A percentile compares a stretch with the other conserved stretches of the same genome.
These are phyloP conservation scores for Podila clonocystis DNA, from an alignment of 192 early-diverging fungal genomes.

Conservation along the genomic window DNA sequence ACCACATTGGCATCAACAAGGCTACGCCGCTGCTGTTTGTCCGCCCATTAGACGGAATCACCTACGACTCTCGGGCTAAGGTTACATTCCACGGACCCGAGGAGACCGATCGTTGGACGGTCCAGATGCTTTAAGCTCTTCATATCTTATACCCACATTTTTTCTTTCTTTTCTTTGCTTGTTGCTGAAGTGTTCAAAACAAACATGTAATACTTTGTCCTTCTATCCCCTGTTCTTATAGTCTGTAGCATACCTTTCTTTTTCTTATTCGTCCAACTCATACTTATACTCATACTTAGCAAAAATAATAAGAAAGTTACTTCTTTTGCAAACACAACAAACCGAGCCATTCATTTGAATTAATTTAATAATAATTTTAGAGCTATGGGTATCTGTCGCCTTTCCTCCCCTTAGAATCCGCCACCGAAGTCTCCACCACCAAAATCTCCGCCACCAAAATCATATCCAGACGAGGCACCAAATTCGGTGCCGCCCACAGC, in stretches of 20 bases:
- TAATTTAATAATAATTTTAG: too few relatives aligned
- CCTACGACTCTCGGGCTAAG: conserved; percentile 46
- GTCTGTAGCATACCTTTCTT: background rate
- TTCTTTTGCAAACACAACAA: too few relatives aligned
- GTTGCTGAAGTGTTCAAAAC: background rate
- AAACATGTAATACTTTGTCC: background rate
- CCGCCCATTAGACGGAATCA: conserved; percentile 35
- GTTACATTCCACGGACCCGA: conserved; percentile 33
- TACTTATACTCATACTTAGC: too few relatives aligned
- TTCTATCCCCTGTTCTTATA: background rate
- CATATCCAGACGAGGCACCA: background rate
- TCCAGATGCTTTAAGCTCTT: conserved; percentile 26
- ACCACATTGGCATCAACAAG: conserved; percentile 5
- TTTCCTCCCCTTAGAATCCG: background rate
- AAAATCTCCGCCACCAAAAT: conserved; percentile 11
- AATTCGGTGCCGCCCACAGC: background rate
- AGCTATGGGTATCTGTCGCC: too few relatives aligned
- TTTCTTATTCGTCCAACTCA: too few relatives aligned
- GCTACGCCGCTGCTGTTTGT: conserved; percentile 41
- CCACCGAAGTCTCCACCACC: conserved; percentile 31
- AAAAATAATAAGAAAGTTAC: too few relatives aligned
- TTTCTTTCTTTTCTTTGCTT: conserved; percentile 5
- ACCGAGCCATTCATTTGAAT: too few relatives aligned
- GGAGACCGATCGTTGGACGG: conserved; percentile 38
- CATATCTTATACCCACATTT: background rate